A percentile compares a stretch with the other conserved stretches of the same genome.
Evolutionary conservation across 1,284 basidiomycete genomes (phyloP).

Genomic region (Malassezia brasiliensis): DNA sequence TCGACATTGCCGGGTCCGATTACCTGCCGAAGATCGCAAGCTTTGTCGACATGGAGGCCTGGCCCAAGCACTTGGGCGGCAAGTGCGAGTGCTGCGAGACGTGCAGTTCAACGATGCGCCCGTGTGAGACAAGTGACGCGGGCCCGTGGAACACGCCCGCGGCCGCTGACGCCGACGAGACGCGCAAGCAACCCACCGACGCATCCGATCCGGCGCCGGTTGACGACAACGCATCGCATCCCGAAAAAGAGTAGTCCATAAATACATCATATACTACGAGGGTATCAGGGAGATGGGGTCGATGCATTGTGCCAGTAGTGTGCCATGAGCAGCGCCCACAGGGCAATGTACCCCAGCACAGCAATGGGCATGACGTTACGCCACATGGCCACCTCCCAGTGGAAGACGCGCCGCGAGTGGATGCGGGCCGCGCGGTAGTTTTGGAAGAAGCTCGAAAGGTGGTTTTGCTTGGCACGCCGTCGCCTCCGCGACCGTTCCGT

Average conservation of each 20-base stretch:
- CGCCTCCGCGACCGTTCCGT: not conserved
- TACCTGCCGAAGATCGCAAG: conserved; percentile 25
- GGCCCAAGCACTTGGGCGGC: conserved; percentile 37
- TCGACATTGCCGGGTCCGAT: conserved; percentile 38
- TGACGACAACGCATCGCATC: too few species aligned
- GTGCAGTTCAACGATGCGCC: not conserved
- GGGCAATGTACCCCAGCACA: conserved; percentile 33
- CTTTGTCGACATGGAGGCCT: conserved; percentile 27
- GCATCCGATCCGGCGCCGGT: too few species aligned
- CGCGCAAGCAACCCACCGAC: too few species aligned
- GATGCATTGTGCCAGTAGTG: not conserved
- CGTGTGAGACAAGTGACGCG: conserved; percentile 26
- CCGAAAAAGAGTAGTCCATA: too few species aligned
- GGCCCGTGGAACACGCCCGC: conserved; percentile 31
- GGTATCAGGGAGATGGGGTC: not conserved
- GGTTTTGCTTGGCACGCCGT: not conserved
- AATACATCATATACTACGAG: not conserved
- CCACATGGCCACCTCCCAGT: conserved; percentile 46
- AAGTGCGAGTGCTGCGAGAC: conserved; percentile 26
- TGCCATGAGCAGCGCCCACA: conserved; percentile 31
- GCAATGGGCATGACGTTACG: conserved; percentile 42
- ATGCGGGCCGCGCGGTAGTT: conserved; percentile 16
- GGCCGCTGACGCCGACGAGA: conserved; percentile 1
- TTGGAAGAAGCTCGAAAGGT: conserved; percentile 14
- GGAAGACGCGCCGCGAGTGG: conserved; percentile 31